Evolutionary conservation across 2,329 filamentous ascomycete species (phyloP), one percentile per base, ranked within the genome.

Genomic region (Graphium sp.): DNA sequence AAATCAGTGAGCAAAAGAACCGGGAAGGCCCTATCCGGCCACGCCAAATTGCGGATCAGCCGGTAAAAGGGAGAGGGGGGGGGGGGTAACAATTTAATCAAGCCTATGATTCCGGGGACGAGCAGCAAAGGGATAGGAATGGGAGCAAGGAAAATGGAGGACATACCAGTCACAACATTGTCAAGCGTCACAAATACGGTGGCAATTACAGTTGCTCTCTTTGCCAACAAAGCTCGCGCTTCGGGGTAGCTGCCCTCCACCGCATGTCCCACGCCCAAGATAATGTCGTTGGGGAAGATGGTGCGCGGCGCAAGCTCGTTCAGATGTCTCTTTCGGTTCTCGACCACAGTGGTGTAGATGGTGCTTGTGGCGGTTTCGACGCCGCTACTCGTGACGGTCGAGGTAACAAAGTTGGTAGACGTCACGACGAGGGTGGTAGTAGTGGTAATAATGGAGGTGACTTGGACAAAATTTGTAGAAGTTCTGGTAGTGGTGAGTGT

Each of bases 311-410:
- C 36, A 27, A 40, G 39, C 14, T 33, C 32, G 22, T 16, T 35
- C 37, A 50, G 17, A 26, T 35, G 40, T 26, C 52, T 48, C 42
- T 47, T 52, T 35, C 43, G 35, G 30, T 53, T 48, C 22, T 43
- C 28, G 7, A 52, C 55, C 3, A 41, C 44, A 1, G 53, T 56
- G 28, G 40, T 39, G 25, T 45, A 55, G 24, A 47, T 38, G 15
- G 42, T 51, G 23, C 32, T 41, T 7, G 53, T 56, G 20, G 52
- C 50, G 9, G 48, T 52, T 5, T 47, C 40, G 19, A 41, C 42
- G 28, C 49, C 43, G 31, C 36, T 42, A 32, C 39, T 45, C 28
- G 53, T 56, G 30, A 54, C 43, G 30, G 51, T 55, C 13, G 37
- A 41, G 20, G 52, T 56, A 26, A 39, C 35, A 35, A 53, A 50